Evolutionary conservation across 176 grass and related monocot genomes (phyloP).

Genomic region (Triticum monococcum): DNA sequence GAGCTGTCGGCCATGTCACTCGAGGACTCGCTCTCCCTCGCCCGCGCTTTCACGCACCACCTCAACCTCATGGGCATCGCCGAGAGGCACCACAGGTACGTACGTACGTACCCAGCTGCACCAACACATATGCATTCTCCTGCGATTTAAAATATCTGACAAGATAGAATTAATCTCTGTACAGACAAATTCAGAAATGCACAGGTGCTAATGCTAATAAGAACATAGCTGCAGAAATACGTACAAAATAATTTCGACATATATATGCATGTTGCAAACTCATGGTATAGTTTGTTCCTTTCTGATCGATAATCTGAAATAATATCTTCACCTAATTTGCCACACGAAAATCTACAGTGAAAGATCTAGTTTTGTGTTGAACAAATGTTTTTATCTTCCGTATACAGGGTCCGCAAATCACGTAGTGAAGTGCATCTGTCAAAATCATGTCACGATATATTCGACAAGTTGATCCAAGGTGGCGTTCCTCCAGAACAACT

Average conservation of each 20-base stretch:
- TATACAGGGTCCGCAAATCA: conserved; percentile 62
- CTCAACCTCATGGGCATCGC: conserved; percentile 90
- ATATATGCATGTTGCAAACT: background rate
- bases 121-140: background rate
- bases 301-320: background rate
- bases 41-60: conserved; percentile 90
- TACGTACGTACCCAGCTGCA: background rate
- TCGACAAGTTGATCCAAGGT: conserved; percentile 83
- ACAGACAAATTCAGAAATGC: background rate
- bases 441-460: conserved; percentile 88
- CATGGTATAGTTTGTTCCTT: background rate
- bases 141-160: background rate
- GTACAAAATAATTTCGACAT: background rate
- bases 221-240: background rate
- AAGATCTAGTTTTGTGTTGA: background rate
- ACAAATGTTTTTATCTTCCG: background rate
- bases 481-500: conserved; percentile 64
- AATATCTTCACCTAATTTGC: background rate
- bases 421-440: conserved; percentile 45
- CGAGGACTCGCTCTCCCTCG: conserved; percentile 67
- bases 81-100: conserved; percentile 68
- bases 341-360: background rate
- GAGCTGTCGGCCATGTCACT: conserved; percentile 78
- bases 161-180: background rate
- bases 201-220: background rate